Conservation (phyloP, 257 asterid genomes). For the Plantago ovata region DNA sequence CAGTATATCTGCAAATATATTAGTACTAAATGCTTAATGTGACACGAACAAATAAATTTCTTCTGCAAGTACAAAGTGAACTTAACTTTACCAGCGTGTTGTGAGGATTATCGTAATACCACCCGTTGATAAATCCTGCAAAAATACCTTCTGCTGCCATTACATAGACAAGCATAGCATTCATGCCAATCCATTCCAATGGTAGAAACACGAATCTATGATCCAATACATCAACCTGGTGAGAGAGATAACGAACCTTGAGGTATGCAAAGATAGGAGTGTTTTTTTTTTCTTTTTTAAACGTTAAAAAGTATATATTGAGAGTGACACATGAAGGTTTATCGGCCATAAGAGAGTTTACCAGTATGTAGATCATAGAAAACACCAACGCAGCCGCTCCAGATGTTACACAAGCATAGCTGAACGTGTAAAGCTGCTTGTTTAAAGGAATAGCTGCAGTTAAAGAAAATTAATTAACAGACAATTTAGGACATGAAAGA, state of each 20-base stretch:
- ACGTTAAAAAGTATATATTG: background rate
- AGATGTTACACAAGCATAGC: slow-evolving; percentile 70
- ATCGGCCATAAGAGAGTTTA: slow-evolving; percentile 14
- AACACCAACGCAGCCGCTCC: slow-evolving; percentile 73
- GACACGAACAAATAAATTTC: background rate
- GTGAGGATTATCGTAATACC: slow-evolving; percentile 67
- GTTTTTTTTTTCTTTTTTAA: background rate
- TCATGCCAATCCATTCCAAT: slow-evolving; percentile 79
- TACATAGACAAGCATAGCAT: slow-evolving; percentile 83
- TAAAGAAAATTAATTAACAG: slow-evolving; percentile 9
- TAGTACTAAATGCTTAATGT: background rate
- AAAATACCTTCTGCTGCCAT: slow-evolving; percentile 74
- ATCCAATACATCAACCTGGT: slow-evolving; percentile 58
- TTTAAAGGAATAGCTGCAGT: slow-evolving; percentile 70
- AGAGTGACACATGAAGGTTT: slow-evolving; percentile 1
- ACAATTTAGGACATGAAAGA: background rate
- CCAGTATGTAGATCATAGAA: slow-evolving; percentile 62
- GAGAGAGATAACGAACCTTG: background rate
- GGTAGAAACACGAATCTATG: slow-evolving; percentile 44
- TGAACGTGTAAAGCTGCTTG: slow-evolving; percentile 70
- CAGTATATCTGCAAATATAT: slow-evolving; percentile 41
- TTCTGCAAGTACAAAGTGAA: background rate
- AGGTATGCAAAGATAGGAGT: background rate
- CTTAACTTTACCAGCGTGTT: slow-evolving; percentile 52
- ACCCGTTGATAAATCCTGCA: slow-evolving; percentile 74